A percentile compares a stretch with the other conserved stretches of the same genome.
Conservation (phyloP, 2,329 filamentous ascomycete genomes). For the Neonectria punicea region DNA sequence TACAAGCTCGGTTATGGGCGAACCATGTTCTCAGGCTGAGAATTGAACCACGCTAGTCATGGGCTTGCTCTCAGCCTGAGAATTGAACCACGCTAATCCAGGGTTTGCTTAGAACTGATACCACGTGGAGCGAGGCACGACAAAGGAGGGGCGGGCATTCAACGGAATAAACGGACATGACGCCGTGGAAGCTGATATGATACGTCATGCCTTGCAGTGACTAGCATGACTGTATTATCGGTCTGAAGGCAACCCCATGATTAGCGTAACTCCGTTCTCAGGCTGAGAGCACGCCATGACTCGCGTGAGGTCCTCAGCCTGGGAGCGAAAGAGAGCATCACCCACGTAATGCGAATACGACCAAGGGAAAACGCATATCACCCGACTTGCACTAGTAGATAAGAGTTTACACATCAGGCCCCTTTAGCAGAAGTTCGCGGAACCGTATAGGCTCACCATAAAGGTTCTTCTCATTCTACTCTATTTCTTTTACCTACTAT, state of each 20-base stretch:
- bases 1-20: too few species aligned
- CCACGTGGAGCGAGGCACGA: background rate
- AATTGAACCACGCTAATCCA: background rate
- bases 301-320: too few species aligned
- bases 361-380: too few species aligned
- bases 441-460: background rate
- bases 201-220: background rate
- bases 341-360: too few species aligned
- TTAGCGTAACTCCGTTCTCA: too few species aligned
- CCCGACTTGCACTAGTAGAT: too few species aligned
- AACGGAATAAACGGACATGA: background rate
- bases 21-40: background rate
- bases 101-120: background rate
- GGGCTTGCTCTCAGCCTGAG: background rate
- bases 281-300: too few species aligned
- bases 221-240: background rate
- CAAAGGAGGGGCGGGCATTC: background rate
- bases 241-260: background rate
- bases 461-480: background rate
- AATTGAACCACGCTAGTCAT: background rate
- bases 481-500: background rate
- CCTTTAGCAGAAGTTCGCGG: background rate
- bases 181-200: background rate
- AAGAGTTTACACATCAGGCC: too few species aligned
- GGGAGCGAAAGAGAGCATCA: too few species aligned